Evolutionary conservation across 2,329 filamentous ascomycete species (phyloP), one percentile per base, ranked within the genome.

Genomic region (Trichoderma aggressivum): DNA sequence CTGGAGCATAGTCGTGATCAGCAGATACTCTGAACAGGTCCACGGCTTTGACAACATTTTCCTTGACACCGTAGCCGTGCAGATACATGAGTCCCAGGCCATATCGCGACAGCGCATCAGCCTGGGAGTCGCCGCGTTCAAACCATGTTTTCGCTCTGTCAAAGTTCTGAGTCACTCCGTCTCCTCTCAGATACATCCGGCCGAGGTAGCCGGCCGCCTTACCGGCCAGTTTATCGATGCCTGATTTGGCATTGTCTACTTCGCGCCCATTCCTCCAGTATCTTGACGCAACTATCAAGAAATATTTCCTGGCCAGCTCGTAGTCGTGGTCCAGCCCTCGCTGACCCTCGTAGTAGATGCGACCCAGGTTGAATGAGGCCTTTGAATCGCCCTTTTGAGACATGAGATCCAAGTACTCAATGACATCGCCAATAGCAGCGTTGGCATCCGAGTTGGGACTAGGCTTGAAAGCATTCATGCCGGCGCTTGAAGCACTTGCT

Each of bases 351-450:
- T 97, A 97, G 79, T 97, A 92, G 73, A 97, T 88, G 74, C 93
- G 90, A 3, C 93, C 94, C 0, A 98, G 84, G 73, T 92, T 94
- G 77, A 94, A 94, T 0, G 93, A 95, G 1, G 94, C 93, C 78
- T 93, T 94, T 70, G 93, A 88, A 77, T 97, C 94, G 12, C 94
- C 94, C 79, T 97, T 97, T 72, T 94, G 90, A 7, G 94, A 94
- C 86, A 97, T 91, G 55, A 97, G 86, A 76, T 97, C 93, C 74
- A 97, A 85, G 76, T 97, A 99, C 79, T 99, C 96, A 72, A 99
- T 89, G 18, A 98, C 92, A 80, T 99, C 95, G 76, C 97, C 94
- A 71, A 98, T 89, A 18, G 93, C 92, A 1, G 94, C 94, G 76
- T 97, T 92, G 1, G 92, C 89, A 78, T 96, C 92, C 3, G 93